Evolutionary conservation across 1,284 basidiomycete species (phyloP).

Genomic region (Pterula multifida): DNA sequence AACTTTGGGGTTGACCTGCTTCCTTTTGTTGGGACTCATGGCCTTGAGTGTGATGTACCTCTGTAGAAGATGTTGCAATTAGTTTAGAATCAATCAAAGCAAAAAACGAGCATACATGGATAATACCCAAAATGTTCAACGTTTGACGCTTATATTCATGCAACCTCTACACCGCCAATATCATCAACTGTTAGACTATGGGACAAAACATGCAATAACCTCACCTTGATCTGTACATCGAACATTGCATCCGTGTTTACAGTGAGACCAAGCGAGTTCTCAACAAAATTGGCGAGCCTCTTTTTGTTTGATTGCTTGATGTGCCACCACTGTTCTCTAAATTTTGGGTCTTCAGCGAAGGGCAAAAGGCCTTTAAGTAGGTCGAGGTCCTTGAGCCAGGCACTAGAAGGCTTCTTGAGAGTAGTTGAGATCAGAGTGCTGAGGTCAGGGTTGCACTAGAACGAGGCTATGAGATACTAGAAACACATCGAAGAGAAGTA

Average conservation of each 20-base stretch:
- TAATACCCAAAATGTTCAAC: conserved; percentile 76
- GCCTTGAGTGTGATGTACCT: conserved; percentile 76
- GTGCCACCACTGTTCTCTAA: conserved; percentile 69
- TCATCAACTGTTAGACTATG: conserved; percentile 2
- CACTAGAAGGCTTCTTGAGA: conserved; percentile 58
- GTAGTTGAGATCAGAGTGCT: conserved; percentile 75
- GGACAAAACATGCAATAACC: conserved; percentile 8
- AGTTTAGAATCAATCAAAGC: background rate
- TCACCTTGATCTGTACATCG: conserved; percentile 84
- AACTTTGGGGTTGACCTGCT: conserved; percentile 70
- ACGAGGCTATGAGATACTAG: conserved; percentile 9
- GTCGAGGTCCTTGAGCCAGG: conserved; percentile 73
- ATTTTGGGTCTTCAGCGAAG: conserved; percentile 57
- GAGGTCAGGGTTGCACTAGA: conserved; percentile 77
- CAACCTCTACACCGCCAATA: conserved; percentile 39
- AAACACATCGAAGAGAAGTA: background rate
- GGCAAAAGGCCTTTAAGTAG: conserved; percentile 60
- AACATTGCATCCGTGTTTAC: conserved; percentile 80
- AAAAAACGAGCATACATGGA: conserved; percentile 45
- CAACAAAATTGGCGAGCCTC: conserved; percentile 67
- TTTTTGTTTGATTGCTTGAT: conserved; percentile 86
- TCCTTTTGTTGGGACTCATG: conserved; percentile 65
- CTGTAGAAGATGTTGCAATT: conserved; percentile 25
- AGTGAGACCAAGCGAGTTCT: conserved; percentile 59
- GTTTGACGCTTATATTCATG: conserved; percentile 91